Evolutionary conservation across 108 stramenopile species (phyloP).

Genomic region (Phaeodactylum tricornutum): DNA sequence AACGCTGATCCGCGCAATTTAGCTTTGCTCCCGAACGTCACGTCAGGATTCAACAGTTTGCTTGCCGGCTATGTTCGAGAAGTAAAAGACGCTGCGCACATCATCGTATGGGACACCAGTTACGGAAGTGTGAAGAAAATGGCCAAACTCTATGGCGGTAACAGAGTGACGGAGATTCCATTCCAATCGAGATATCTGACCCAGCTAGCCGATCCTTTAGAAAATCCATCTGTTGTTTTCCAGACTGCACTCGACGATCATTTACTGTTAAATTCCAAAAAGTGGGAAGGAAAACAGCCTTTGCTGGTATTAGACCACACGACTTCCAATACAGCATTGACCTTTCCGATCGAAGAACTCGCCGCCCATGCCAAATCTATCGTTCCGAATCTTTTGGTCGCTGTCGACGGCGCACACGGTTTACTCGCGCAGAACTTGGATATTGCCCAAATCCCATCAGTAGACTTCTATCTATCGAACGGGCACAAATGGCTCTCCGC

Average conservation of each 20-base stretch:
- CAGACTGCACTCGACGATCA: conserved; percentile 20
- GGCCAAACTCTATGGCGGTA: conserved; percentile 30
- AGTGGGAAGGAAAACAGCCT: conserved; percentile 20
- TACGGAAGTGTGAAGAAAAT: conserved; percentile 74
- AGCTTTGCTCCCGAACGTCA: conserved; percentile 37
- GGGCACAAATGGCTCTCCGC: conserved; percentile 69
- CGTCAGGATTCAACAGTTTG: conserved; percentile 51
- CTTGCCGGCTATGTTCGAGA: conserved; percentile 38
- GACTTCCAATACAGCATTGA: conserved; percentile 62
- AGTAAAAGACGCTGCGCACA: conserved; percentile 12
- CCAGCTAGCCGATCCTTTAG: conserved; percentile 13
- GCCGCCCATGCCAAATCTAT: conserved; percentile 34
- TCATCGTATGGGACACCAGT: conserved; percentile 57
- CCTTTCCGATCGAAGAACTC: conserved; percentile 39
- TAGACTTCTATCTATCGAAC: conserved; percentile 58
- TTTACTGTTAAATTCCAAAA: background rate
- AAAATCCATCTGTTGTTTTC: too few species aligned
- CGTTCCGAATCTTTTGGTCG: conserved; percentile 27
- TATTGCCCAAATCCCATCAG: conserved; percentile 8
- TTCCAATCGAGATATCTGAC: conserved; percentile 27
- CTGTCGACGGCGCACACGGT: conserved; percentile 67
- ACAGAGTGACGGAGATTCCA: conserved; percentile 42
- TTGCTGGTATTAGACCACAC: conserved; percentile 59
- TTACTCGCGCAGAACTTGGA: conserved; percentile 37
- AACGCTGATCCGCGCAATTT: conserved; percentile 12